These are phyloP conservation scores for Leptographium procerum DNA, from an alignment of 2,329 filamentous ascomycete genomes.

Conservation along the genomic window DNA sequence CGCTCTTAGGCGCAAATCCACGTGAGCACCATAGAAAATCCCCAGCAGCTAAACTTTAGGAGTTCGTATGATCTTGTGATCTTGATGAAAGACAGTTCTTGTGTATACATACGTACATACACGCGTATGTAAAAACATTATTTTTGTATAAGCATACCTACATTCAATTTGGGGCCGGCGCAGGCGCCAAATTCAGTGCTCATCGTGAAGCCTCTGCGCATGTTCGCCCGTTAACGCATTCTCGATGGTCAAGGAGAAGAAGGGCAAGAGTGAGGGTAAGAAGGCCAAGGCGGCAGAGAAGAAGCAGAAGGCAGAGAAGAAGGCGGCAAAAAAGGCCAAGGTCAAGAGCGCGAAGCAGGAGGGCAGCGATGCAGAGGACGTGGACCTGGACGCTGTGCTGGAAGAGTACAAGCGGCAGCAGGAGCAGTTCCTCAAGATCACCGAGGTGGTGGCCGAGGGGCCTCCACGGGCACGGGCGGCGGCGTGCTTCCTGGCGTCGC, in stretches of 20 bases:
- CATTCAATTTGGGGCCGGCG: no score
- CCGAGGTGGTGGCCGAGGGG: constrained; percentile 58
- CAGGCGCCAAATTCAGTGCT: no score
- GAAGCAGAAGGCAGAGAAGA: constrained; percentile 73
- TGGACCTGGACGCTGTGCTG: constrained; percentile 85
- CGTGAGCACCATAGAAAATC: not conserved
- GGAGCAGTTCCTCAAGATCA: constrained; percentile 88
- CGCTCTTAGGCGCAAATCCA: not conserved
- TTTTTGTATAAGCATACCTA: not conserved
- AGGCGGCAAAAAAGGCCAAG: constrained; percentile 78
- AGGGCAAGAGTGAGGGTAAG: constrained; percentile 29
- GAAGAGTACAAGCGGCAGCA: constrained; percentile 89
- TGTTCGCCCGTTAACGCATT: no score
- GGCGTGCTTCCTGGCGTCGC: constrained; percentile 72
- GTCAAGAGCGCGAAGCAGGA: constrained; percentile 56
- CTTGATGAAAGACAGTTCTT: not conserved
- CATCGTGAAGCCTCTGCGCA: no score
- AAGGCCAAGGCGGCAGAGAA: constrained; percentile 46
- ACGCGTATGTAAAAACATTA: not conserved
- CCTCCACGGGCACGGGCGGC: constrained; percentile 73
- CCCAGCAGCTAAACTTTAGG: not conserved
- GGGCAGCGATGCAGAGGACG: constrained; percentile 82
- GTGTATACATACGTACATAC: not conserved
- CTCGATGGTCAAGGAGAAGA: constrained; percentile 38
- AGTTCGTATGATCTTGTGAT: not conserved